Evolutionary conservation across 441 rosid species (phyloP).

Genomic region (Corymbia citriodora): DNA sequence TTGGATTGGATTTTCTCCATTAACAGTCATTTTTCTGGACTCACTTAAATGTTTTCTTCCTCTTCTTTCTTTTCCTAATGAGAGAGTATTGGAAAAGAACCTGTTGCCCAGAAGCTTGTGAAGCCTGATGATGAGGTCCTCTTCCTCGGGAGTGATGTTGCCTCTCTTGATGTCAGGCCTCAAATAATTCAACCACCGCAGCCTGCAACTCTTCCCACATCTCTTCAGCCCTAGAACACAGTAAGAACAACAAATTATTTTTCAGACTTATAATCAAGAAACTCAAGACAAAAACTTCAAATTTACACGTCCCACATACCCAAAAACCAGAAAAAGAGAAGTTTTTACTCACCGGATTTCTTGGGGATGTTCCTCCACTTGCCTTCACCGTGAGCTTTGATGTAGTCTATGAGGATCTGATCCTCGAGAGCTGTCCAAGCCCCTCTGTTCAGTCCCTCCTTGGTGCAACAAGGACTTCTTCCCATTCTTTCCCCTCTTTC

Average conservation of each 20-base stretch:
- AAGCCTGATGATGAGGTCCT: conserved; percentile 40
- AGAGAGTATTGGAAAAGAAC: neutral
- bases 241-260: neutral
- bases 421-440: conserved; percentile 15
- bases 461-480: neutral
- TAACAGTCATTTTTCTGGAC: neutral
- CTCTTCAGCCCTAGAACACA: neutral
- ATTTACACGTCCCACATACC: neutral
- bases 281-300: neutral
- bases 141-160: conserved; percentile 33
- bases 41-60: neutral
- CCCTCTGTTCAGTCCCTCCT: conserved; percentile 1
- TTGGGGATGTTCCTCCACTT: conserved; percentile 2
- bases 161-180: conserved; percentile 45
- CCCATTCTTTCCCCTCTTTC: neutral
- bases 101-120: conserved; percentile 43
- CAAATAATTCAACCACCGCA: conserved; percentile 24
- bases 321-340: neutral
- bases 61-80: neutral
- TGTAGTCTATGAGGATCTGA: conserved; percentile 7
- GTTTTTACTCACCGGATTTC: neutral
- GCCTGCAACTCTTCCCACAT: conserved; percentile 1
- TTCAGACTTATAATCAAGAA: neutral
- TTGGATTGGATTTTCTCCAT: neutral
- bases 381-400: conserved; percentile 12